A percentile compares a stretch with the other conserved stretches of the same genome.
Evolutionary conservation across 2,329 filamentous ascomycete species (phyloP).

Genomic region (Arthrobotrys sinensis): DNA sequence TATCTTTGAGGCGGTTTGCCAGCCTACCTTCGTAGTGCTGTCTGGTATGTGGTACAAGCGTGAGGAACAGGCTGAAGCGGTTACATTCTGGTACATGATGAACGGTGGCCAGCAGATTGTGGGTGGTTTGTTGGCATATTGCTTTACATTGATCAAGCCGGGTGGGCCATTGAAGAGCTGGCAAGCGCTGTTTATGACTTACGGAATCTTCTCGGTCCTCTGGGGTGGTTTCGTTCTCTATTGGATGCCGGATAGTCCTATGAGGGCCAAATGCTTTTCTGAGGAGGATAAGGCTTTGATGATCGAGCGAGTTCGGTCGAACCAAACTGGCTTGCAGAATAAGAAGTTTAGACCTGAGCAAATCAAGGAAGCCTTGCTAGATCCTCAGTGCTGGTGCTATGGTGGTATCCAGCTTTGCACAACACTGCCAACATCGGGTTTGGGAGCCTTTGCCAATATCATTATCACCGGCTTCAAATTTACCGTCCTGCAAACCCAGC

Average conservation of each 20-base stretch:
- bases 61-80: conserved; percentile 77
- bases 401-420: conserved; percentile 78
- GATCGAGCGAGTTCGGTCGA: conserved; percentile 66
- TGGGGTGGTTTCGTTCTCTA: conserved; percentile 69
- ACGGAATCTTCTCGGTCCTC: conserved; percentile 69
- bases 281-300: conserved; percentile 70
- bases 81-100: conserved; percentile 85
- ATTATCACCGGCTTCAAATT: conserved; percentile 81
- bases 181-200: conserved; percentile 71
- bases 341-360: conserved; percentile 71
- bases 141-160: conserved; percentile 62
- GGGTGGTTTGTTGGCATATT: conserved; percentile 78
- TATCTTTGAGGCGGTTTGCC: conserved; percentile 79
- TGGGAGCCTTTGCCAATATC: conserved; percentile 81
- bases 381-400: conserved; percentile 78
- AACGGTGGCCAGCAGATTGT: conserved; percentile 82
- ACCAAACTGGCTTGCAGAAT: conserved; percentile 67
- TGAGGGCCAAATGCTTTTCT: conserved; percentile 71
- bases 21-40: conserved; percentile 78
- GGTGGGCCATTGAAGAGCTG: conserved; percentile 67
- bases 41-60: conserved; percentile 80
- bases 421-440: conserved; percentile 79
- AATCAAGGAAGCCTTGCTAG: conserved; percentile 73
- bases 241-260: conserved; percentile 69
- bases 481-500: conserved; percentile 77